Evolutionary conservation across 1,284 basidiomycete species (phyloP).

Genomic region (Xerocomus amazonicus): DNA sequence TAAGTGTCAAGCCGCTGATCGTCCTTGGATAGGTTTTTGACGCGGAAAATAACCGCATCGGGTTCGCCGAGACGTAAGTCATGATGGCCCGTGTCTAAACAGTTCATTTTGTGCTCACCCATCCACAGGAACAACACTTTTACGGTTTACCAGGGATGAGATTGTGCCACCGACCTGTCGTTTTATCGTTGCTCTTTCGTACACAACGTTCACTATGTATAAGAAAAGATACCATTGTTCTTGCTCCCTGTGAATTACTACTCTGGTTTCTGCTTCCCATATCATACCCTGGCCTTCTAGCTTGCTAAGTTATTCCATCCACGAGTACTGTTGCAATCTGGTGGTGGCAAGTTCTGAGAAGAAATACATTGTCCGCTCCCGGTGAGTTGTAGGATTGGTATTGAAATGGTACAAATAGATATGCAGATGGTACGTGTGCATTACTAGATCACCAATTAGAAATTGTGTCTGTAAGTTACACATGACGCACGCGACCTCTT

Average conservation of each 20-base stretch:
- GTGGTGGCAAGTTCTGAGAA: too few relatives aligned
- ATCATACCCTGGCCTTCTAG: too few relatives aligned
- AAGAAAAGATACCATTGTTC: too few relatives aligned
- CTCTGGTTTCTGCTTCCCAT: too few relatives aligned
- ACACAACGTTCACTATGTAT: too few relatives aligned
- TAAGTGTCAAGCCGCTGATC: neutral
- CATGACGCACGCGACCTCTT: neutral
- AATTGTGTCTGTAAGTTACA: neutral
- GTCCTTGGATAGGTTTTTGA: constrained; percentile 23
- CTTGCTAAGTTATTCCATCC: too few relatives aligned
- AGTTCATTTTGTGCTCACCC: neutral
- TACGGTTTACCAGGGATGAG: neutral
- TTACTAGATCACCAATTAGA: neutral
- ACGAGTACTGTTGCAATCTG: too few relatives aligned
- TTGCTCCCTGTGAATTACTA: too few relatives aligned
- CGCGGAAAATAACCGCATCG: constrained; percentile 16
- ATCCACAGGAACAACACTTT: constrained; percentile 16
- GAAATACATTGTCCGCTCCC: too few relatives aligned
- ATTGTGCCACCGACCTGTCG: too few relatives aligned
- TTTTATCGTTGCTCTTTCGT: too few relatives aligned
- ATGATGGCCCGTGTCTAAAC: neutral
- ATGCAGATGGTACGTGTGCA: neutral
- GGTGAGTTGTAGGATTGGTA: too few relatives aligned
- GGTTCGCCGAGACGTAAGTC: constrained; percentile 29
- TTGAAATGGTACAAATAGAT: neutral